Base-by-base conservation (phyloP, 2,329 filamentous ascomycete genomes). In the Colletotrichum sp. region DNA sequence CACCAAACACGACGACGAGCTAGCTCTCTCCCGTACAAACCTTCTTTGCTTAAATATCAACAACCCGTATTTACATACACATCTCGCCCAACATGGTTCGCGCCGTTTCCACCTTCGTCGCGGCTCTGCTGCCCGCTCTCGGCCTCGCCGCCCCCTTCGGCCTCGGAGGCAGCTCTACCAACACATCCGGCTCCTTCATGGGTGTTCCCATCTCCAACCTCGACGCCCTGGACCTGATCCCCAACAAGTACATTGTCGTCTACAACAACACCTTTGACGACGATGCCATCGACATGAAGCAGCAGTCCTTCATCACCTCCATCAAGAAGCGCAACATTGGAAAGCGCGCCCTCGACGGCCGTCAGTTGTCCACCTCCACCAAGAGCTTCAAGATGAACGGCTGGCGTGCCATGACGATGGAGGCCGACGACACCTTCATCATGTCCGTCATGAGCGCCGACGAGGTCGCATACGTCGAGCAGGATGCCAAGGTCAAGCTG, bases 161-260 rank as follows among this genome's bases (percentile, higher is more conserved):
- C 44, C 77, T 78, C 26, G 73, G 77, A 65, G 79, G 79, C 72
- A 64, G 16, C 60, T 48, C 81, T 16, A 75, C 75, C 44, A 64
- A 72, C 75, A 77, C 79, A 67, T 80, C 80, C 75, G 78, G 80
- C 63, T 78, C 79, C 71, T 83, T 83, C 71, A 77, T 88, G 36
- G 85, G 85, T 48, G 80, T 90, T 16, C 87, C 88, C 78, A 83
- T 92, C 79, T 83, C 84, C 79, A 93, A 92, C 81, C 81, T 86
- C 4, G 82, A 87, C 36, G 87, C 87, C 71, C 78, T 78, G 12
- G 84, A 91, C 79, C 83, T 89, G 75, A 88, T 93, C 64, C 84
- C 89, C 44, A 89, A 90, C 84, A 86, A 87, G 65, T 94, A 92
- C 83, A 93, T 94, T 77, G 91, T 93, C 71, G 91, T 93, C 74